Base-by-base conservation (phyloP, 2,329 filamentous ascomycete species). In the Aspergillus quadricinctus region DNA sequence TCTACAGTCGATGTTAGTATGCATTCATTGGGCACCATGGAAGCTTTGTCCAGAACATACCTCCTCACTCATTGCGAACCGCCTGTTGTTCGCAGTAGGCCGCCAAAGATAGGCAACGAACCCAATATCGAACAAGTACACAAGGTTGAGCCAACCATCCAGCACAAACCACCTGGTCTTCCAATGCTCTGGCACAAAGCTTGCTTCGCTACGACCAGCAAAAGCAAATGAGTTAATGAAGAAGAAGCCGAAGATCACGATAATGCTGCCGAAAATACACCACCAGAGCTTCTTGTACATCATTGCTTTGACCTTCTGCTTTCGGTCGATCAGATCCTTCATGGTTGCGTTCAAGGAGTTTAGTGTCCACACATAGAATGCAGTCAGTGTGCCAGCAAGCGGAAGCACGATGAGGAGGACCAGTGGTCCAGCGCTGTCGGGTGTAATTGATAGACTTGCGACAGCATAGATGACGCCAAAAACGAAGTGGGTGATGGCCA, bases 251-350 rank as follows among this genome's bases (percentile, higher is more conserved):
- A 99, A 99, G 65, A 97, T 97, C 65, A 97, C 90, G 50, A 97
- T 78, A 70, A 99, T 96, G 72, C 89, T 96, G 61, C 85, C 81
- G 48, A 99, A 81, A 58, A 99, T 96, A 72, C 91, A 93, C 92
- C 92, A 99, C 92, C 95, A 99, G 14, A 99, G 85, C 74, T 95
- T 96, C 77, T 89, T 92, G 77, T 97, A 99, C 95, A 99, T 99
- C 75, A 84, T 76, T 49, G 92, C 91, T 73, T 99, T 99, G 66
- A 88, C 88, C 66, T 89, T 88, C 76, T 99, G 94, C 76, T 96
- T 97, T 63, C 94, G 88, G 68, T 96, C 90, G 54, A 89, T 83
- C n/a, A 99, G 83, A 68, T 97, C 93, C 76, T 97, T 97, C 78
- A 97, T 93, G 0, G 94, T 99, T 56, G 88, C 81, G 73, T 93